A percentile compares a stretch with the other conserved stretches of the same genome.
Evolutionary conservation across 2,329 filamentous ascomycete genomes (phyloP).

Genomic region (Aspergillus sp.): DNA sequence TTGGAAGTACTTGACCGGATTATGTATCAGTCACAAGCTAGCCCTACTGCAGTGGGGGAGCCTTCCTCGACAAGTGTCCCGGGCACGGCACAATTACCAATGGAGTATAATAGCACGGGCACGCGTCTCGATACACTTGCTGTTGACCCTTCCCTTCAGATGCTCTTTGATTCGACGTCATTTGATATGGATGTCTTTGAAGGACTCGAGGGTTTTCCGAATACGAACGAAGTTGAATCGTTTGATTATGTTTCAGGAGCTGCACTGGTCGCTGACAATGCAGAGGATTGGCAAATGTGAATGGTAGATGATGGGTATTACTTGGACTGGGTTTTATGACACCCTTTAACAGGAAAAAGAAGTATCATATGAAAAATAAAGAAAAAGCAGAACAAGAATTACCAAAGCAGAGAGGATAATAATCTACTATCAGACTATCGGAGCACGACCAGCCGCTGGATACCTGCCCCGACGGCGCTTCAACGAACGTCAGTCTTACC

Average conservation of each 20-base stretch:
- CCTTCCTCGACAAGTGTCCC: not conserved
- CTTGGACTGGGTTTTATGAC: too few relatives aligned
- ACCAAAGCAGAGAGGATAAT: too few relatives aligned
- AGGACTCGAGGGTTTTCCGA: conserved; percentile 17
- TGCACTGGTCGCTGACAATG: not conserved
- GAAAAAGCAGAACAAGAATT: too few relatives aligned
- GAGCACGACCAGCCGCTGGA: not conserved
- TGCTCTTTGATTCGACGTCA: conserved; percentile 19
- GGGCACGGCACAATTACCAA: not conserved
- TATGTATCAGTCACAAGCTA: not conserved
- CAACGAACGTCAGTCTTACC: not conserved
- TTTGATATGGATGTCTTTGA: conserved; percentile 19
- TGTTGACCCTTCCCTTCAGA: conserved; percentile 21
- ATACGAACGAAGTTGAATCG: conserved; percentile 12
- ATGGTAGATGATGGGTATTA: too few relatives aligned
- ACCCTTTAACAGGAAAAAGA: too few relatives aligned
- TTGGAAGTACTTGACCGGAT: conserved; percentile 19
- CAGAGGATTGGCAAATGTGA: not conserved
- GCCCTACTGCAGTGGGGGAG: not conserved
- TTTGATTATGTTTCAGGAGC: conserved; percentile 11
- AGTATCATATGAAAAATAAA: too few relatives aligned
- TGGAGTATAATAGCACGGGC: not conserved
- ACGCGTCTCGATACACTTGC: not conserved
- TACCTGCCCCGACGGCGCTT: not conserved
- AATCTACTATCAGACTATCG: not conserved